These are phyloP conservation scores for Pelargonium citronellum DNA, from an alignment of 441 rosid genomes.

Conservation along the genomic window DNA sequence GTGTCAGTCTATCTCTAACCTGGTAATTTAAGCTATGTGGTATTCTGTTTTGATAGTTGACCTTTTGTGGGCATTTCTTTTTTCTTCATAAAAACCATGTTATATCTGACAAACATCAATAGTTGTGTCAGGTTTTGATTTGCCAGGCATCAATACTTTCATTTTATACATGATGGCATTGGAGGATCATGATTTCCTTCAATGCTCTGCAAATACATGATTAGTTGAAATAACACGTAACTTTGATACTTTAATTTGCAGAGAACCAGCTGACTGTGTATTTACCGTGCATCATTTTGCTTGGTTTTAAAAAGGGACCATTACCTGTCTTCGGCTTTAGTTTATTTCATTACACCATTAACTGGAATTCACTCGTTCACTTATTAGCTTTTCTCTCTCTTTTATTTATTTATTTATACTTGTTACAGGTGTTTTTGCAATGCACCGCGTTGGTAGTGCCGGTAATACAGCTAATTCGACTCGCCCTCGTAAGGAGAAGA, in stretches of 20 bases:
- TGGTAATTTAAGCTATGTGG: neutral
- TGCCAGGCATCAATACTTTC: too few relatives aligned
- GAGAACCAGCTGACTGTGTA: neutral
- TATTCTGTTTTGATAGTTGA: neutral
- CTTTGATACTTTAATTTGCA: neutral
- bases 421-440: constrained; percentile 30
- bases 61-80: neutral
- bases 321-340: too few relatives aligned
- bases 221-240: neutral
- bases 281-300: neutral
- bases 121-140: neutral
- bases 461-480: constrained; percentile 82
- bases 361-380: neutral
- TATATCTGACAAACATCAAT: neutral
- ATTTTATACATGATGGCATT: too few relatives aligned
- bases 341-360: neutral
- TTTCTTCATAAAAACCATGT: neutral
- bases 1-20: neutral
- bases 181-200: neutral
- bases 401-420: neutral
- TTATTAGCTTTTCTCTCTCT: neutral
- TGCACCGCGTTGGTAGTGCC: constrained; percentile 99
- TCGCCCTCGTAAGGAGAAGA: constrained; percentile 96
- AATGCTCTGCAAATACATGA: neutral
- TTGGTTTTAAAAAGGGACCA: neutral